Conservation (phyloP, 139 green algal species). For the Tetradesmus lagerheimii region DNA sequence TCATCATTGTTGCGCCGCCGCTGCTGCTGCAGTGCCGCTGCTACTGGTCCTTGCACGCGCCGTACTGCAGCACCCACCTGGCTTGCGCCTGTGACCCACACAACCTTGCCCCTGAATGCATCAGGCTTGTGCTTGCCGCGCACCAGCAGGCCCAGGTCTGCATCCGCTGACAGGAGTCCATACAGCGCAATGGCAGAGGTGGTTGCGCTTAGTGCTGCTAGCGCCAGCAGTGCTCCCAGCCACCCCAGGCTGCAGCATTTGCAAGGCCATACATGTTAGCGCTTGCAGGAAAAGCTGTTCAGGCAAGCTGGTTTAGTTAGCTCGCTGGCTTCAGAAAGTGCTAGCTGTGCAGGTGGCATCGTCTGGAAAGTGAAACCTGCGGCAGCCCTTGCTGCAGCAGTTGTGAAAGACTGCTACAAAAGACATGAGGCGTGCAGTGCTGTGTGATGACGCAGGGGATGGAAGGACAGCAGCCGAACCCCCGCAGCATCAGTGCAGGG, state of each 20-base stretch:
- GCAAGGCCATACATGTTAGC: neutral
- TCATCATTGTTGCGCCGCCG: too few species aligned
- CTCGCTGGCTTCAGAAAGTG: too few species aligned
- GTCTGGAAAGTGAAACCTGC: too few species aligned
- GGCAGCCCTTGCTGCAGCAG: too few species aligned
- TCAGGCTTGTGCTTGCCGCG: conserved; percentile 43
- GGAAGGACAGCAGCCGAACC: too few species aligned
- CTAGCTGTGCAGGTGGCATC: too few species aligned
- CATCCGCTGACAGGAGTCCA: conserved; percentile 54
- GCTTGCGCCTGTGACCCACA: conserved; percentile 85
- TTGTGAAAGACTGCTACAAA: too few species aligned
- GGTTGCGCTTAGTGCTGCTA: neutral
- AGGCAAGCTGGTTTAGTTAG: too few species aligned
- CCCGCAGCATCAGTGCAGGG: neutral
- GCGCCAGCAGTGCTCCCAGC: neutral
- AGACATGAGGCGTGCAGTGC: too few species aligned
- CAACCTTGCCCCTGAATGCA: conserved; percentile 76
- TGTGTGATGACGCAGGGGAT: too few species aligned
- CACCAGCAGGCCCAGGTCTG: conserved; percentile 63
- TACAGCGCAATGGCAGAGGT: neutral
- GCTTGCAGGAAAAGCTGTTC: neutral
- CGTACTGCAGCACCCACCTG: neutral
- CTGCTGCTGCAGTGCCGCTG: too few species aligned
- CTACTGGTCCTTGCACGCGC: too few species aligned
- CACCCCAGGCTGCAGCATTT: neutral